These are phyloP conservation scores for Crataegus laevigata DNA, from an alignment of 306 rosid species.

Conservation along the genomic window DNA sequence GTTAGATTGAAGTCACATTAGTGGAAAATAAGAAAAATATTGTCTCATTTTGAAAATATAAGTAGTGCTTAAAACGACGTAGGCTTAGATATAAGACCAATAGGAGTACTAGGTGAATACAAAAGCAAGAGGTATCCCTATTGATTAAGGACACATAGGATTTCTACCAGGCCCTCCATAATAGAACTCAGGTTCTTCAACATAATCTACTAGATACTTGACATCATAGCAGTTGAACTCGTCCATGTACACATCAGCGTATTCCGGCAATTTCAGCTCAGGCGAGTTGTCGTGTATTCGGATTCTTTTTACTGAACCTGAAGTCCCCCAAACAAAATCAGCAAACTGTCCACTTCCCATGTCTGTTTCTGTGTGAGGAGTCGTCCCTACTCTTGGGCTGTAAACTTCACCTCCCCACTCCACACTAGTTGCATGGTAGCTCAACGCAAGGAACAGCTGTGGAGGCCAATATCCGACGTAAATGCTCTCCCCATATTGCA, in stretches of 20 bases:
- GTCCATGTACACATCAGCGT: conserved; percentile 18
- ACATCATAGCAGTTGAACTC: conserved; percentile 46
- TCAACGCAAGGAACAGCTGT: conserved; percentile 28
- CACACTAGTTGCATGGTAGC: conserved; percentile 38
- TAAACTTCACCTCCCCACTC: conserved; percentile 83
- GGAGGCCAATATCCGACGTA: conserved; percentile 63
- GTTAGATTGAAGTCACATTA: no score
- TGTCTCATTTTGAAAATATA: no score
- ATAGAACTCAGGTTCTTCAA: conserved; percentile 49
- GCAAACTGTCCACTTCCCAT: conserved; percentile 55
- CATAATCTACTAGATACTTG: conserved; percentile 22
- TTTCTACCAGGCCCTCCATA: conserved; percentile 69
- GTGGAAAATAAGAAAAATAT: no score
- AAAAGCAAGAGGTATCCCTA: no score
- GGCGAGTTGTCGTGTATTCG: conserved; percentile 51
- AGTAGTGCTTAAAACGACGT: no score
- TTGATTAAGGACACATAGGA: conserved; percentile 34
- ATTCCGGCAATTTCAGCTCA: conserved; percentile 37
- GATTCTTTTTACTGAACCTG: conserved; percentile 37
- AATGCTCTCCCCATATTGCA: conserved; percentile 44
- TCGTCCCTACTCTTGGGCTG: conserved; percentile 28
- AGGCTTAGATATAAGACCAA: no score
- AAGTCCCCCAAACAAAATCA: background rate
- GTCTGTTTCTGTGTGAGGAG: conserved; percentile 53
- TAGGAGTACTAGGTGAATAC: no score